These are phyloP conservation scores for Arthrobotrys musiformis DNA, from an alignment of 2,329 filamentous ascomycete genomes.

Conservation along the genomic window DNA sequence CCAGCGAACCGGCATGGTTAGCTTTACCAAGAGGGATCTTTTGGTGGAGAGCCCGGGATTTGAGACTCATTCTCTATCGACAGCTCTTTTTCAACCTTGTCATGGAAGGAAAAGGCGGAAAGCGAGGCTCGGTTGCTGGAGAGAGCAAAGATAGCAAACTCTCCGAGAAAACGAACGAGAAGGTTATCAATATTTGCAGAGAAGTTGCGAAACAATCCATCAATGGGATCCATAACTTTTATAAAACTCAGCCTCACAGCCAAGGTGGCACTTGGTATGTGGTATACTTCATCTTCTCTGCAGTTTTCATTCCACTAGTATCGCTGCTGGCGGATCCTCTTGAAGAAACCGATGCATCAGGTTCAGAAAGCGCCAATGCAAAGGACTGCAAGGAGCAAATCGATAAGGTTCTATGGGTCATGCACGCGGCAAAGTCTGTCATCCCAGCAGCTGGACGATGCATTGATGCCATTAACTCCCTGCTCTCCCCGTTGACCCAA, in stretches of 20 bases:
- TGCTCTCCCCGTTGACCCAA: conserved; percentile 43
- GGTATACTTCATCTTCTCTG: conserved; percentile 52
- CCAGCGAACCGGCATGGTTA: conserved; percentile 49
- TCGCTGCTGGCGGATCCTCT: conserved; percentile 42
- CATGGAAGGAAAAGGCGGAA: conserved; percentile 46
- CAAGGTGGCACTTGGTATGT: conserved; percentile 54
- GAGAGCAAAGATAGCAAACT: conserved; percentile 46
- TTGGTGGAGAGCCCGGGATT: conserved; percentile 52
- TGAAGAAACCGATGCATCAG: conserved; percentile 36
- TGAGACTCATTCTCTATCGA: conserved; percentile 46
- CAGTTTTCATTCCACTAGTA: conserved; percentile 49
- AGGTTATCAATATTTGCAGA: conserved; percentile 49
- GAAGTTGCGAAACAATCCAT: conserved; percentile 52
- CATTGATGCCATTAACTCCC: conserved; percentile 47
- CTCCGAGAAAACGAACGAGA: conserved; percentile 48
- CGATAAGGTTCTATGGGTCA: conserved; percentile 51
- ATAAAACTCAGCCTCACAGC: conserved; percentile 48
- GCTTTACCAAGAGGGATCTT: conserved; percentile 51
- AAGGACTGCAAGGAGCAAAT: conserved; percentile 53
- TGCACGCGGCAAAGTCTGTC: conserved; percentile 47
- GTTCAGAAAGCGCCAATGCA: conserved; percentile 47
- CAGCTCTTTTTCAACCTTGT: conserved; percentile 54
- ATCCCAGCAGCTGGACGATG: conserved; percentile 48
- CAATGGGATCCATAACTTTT: conserved; percentile 52
- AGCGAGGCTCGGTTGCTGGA: conserved; percentile 13